A percentile compares a stretch with the other conserved stretches of the same genome.
Conservation (phyloP, 208 protist species). For the Naegleria gruberi region DNA sequence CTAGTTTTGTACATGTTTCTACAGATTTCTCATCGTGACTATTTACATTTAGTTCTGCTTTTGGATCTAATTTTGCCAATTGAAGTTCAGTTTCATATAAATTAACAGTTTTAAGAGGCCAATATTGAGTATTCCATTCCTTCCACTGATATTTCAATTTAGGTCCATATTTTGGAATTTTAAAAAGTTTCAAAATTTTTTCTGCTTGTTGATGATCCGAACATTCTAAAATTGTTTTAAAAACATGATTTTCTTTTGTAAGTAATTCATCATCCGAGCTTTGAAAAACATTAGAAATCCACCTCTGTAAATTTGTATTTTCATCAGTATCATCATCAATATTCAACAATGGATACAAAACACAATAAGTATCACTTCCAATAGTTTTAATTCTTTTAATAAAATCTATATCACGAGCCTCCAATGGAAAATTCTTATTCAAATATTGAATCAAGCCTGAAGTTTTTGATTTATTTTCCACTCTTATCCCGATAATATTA, state of each 20-base stretch:
- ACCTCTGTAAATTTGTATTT: too few species aligned
- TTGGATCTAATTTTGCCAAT: neutral
- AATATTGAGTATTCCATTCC: neutral
- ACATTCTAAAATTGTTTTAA: neutral
- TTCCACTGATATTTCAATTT: neutral
- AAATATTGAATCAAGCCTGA: neutral
- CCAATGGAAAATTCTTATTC: neutral
- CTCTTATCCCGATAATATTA: neutral
- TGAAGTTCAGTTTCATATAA: neutral
- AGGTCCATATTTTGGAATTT: neutral
- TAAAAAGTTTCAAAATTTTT: neutral
- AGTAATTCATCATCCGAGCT: too few species aligned
- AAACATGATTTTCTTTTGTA: too few species aligned
- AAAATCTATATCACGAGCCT: neutral
- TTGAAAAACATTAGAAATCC: too few species aligned
- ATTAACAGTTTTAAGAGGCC: neutral
- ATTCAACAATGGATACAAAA: neutral
- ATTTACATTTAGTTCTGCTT: neutral
- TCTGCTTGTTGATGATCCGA: neutral
- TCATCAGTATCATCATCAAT: neutral
- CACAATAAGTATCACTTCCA: neutral
- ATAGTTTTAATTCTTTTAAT: neutral
- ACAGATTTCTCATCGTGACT: neutral
- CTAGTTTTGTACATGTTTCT: neutral
- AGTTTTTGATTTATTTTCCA: neutral